phyloP scores from a whole-genome alignment of 2,329 filamentous ascomycete genomes.

The Cordyceps militaris region DNA sequence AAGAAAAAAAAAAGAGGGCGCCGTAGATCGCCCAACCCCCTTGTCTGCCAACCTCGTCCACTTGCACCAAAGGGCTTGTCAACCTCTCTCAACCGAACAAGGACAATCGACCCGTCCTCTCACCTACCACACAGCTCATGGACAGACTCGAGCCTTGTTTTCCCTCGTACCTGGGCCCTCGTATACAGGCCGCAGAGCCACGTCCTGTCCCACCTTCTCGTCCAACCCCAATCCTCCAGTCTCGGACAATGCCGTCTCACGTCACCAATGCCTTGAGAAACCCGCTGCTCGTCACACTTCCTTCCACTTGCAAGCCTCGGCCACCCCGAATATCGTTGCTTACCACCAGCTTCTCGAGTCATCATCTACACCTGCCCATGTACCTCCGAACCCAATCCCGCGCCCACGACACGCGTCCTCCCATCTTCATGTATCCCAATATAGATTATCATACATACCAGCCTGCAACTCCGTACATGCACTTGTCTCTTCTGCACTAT shows the following conservation, averaged over 20 bases:
- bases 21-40: too few relatives aligned
- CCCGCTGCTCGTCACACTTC: neutral
- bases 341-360: neutral
- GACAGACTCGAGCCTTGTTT: neutral
- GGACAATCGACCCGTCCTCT: neutral
- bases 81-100: neutral
- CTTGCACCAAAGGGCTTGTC: too few relatives aligned
- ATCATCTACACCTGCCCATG: neutral
- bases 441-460: neutral
- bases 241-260: neutral
- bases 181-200: neutral
- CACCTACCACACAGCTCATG: neutral
- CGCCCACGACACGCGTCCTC: neutral
- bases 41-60: too few relatives aligned
- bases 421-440: neutral
- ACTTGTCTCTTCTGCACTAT: too few relatives aligned
- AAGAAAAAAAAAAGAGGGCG: neutral
- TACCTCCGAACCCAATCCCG: slow-evolving; percentile 1
- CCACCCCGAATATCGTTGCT: neutral
- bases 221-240: neutral
- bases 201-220: neutral
- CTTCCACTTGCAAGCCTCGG: neutral
- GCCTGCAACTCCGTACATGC: neutral
- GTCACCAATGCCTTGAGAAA: neutral
- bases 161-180: neutral